Conservation (phyloP, 192 early-diverging fungal species). For the Entomortierella beljakovae region DNA sequence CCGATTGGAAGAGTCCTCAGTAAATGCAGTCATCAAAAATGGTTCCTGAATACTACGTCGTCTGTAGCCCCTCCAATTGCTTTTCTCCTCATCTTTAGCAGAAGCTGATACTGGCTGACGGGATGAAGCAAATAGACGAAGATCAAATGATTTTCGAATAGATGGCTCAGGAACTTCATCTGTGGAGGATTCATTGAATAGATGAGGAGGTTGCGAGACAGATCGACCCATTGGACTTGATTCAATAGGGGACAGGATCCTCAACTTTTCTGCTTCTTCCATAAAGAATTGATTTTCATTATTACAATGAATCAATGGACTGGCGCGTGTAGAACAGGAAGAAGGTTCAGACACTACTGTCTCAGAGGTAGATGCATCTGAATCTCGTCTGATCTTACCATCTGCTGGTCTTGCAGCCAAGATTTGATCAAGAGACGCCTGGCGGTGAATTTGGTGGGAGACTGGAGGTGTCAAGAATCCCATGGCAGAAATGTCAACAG, state of each 20-base stretch:
- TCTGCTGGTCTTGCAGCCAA: background rate
- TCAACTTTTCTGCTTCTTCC: background rate
- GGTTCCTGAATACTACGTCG: conserved; percentile 42
- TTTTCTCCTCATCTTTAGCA: background rate
- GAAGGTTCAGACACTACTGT: conserved; percentile 32
- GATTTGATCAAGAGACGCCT: conserved; percentile 23
- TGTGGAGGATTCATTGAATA: background rate
- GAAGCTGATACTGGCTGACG: background rate
- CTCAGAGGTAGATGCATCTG: conserved; percentile 38
- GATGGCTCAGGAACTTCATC: conserved; percentile 7
- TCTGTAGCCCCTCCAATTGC: background rate
- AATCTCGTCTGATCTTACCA: conserved; percentile 23
- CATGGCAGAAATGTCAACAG: background rate
- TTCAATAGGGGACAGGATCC: background rate
- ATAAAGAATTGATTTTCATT: conserved; percentile 6
- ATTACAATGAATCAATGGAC: conserved; percentile 4
- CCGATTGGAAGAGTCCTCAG: background rate
- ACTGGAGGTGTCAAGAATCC: background rate
- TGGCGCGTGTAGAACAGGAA: conserved; percentile 30
- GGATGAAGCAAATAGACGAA: conserved; percentile 12
- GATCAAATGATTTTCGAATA: conserved; percentile 22
- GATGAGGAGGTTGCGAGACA: conserved; percentile 1
- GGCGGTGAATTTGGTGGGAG: background rate
- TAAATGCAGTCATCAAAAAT: background rate
- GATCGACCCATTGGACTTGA: background rate